Percentiles rank a stretch among this genome's conserved stretches.
These are phyloP conservation scores for Alectoria sarmentosa DNA, from an alignment of 495 filamentous ascomycete species.

Conservation along the genomic window DNA sequence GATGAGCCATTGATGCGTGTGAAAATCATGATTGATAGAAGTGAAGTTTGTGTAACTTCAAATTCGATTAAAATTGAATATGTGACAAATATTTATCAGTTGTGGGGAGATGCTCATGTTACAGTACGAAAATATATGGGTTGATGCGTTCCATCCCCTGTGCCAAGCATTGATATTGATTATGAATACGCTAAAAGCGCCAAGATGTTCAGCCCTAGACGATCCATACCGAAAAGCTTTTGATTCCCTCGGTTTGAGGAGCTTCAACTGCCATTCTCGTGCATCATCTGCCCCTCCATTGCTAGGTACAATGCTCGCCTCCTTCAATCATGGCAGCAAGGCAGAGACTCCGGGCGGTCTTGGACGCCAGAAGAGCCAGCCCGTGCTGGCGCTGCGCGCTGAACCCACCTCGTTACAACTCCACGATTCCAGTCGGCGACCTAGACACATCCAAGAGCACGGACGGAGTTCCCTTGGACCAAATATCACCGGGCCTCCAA, in stretches of 20 bases:
- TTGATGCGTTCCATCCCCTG: no score
- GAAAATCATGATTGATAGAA: no score
- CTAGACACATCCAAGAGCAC: neutral
- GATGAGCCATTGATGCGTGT: no score
- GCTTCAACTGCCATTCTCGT: neutral
- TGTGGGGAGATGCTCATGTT: no score
- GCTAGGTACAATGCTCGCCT: neutral
- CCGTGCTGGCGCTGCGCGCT: slow-evolving; percentile 18
- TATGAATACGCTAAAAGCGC: no score
- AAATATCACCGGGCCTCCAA: neutral
- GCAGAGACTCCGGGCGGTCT: neutral
- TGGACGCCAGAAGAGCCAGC: neutral
- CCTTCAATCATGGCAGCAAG: neutral
- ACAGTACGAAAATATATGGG: no score
- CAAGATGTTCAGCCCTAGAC: slow-evolving; percentile 4
- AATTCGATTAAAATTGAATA: no score
- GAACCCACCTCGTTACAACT: neutral
- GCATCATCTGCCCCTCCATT: neutral
- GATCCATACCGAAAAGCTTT: neutral
- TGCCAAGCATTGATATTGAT: no score
- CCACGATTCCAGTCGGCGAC: neutral
- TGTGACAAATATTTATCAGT: no score
- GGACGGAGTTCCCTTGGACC: neutral
- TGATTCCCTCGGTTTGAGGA: neutral
- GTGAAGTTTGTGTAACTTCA: no score